Percentiles rank a stretch among this genome's conserved stretches.
Conservation (phyloP, 2,329 filamentous ascomycete species). For the Nigrograna mackinnonii region DNA sequence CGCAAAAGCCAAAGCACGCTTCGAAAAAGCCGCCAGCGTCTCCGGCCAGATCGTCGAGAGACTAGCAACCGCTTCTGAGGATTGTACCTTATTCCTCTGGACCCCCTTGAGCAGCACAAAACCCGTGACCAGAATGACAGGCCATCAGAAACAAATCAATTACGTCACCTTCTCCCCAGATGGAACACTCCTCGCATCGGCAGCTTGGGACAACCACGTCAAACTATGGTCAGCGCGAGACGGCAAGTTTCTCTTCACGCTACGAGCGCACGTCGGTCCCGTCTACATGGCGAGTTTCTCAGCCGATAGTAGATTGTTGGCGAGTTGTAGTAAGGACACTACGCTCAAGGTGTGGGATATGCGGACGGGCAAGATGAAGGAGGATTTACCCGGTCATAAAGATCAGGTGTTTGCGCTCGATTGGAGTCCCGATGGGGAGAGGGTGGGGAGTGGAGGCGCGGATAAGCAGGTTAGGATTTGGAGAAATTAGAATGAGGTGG, state of each 20-base stretch:
- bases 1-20: constrained; percentile 76
- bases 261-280: constrained; percentile 86
- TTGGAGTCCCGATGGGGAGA: constrained; percentile 89
- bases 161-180: constrained; percentile 94
- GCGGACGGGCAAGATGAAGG: constrained; percentile 76
- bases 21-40: constrained; percentile 80
- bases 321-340: constrained; percentile 87
- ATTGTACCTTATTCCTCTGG: constrained; percentile 97
- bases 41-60: constrained; percentile 79
- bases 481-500: constrained; percentile 62
- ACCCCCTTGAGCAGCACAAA: constrained; percentile 77
- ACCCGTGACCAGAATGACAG: constrained; percentile 83
- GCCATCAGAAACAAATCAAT: constrained; percentile 96
- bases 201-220: constrained; percentile 91
- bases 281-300: constrained; percentile 95
- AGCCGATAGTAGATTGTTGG: constrained; percentile 85
- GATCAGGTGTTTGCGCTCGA: constrained; percentile 95
- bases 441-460: constrained; percentile 88
- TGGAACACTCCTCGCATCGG: constrained; percentile 82
- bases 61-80: constrained; percentile 87
- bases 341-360: constrained; percentile 97
- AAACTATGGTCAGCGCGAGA: constrained; percentile 86
- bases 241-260: constrained; percentile 78
- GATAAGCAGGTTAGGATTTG: constrained; percentile 77
- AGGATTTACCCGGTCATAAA: constrained; percentile 85